phyloP scores from a whole-genome alignment of 2,329 filamentous ascomycete species.

The Lasiodiplodia gonubiensis region DNA sequence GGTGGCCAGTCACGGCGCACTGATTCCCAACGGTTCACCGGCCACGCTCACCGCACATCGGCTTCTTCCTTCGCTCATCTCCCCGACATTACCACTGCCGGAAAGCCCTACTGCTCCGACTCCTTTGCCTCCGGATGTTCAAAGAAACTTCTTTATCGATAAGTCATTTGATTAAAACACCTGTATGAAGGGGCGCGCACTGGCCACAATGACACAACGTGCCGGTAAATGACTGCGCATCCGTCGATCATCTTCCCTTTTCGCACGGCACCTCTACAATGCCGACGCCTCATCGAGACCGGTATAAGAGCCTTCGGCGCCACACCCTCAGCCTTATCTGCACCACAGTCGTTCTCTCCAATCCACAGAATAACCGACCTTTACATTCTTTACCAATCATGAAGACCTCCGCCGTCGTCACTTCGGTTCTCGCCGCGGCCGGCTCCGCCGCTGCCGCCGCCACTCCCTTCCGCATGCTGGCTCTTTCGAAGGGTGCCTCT shows the following conservation, averaged over 20 bases:
- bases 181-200: constrained; percentile 20
- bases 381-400: constrained; percentile 19
- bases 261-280: neutral
- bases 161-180: constrained; percentile 1
- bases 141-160: constrained; percentile 12
- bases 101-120: neutral
- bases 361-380: neutral
- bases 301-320: neutral
- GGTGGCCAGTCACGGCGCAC: neutral
- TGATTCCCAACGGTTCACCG: constrained; percentile 3
- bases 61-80: neutral
- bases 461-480: constrained; percentile 9
- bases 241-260: constrained; percentile 6
- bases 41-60: neutral
- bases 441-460: neutral
- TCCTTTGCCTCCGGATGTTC: neutral
- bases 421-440: constrained; percentile 7
- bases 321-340: neutral
- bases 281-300: neutral
- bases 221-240: neutral
- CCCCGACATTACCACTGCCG: neutral
- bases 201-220: neutral
- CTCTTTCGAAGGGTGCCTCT: constrained; percentile 2
- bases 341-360: neutral
- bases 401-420: constrained; percentile 1